phyloP scores from a whole-genome alignment of 2,329 filamentous ascomycete genomes.

The Cytospora leucostoma region DNA sequence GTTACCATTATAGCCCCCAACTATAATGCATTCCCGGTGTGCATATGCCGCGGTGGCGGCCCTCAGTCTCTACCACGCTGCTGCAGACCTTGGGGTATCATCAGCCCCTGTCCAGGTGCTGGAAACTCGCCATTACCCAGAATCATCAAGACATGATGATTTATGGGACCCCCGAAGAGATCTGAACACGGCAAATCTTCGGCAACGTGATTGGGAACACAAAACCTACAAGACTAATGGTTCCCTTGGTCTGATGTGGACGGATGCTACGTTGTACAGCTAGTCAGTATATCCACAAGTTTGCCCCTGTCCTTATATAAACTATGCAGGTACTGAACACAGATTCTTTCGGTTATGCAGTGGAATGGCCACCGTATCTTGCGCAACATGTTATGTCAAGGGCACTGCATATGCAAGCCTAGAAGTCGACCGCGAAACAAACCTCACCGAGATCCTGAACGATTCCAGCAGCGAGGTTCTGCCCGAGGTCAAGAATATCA shows the following conservation, averaged over 20 bases:
- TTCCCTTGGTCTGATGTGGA: constrained; percentile 43
- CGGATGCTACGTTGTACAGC: constrained; percentile 41
- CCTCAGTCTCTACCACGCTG: not conserved
- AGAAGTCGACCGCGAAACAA: constrained; percentile 44
- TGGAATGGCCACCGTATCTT: constrained; percentile 43
- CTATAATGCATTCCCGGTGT: not conserved
- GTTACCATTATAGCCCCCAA: not conserved
- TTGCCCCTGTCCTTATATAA: not conserved
- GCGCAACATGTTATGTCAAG: constrained; percentile 53
- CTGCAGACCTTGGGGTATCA: not conserved
- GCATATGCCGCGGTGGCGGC: not conserved
- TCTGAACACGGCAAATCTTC: constrained; percentile 25
- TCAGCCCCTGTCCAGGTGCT: constrained; percentile 23
- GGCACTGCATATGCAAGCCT: constrained; percentile 47
- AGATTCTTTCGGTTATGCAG: not conserved
- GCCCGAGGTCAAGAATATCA: constrained; percentile 39
- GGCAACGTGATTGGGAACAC: constrained; percentile 28
- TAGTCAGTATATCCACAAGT: constrained; percentile 30
- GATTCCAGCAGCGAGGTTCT: constrained; percentile 39
- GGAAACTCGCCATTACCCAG: constrained; percentile 32
- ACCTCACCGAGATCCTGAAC: constrained; percentile 38
- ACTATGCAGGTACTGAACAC: constrained; percentile 5
- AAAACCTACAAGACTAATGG: constrained; percentile 35
- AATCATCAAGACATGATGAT: constrained; percentile 28
- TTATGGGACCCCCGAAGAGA: constrained; percentile 32